Base-by-base conservation (phyloP, 345 rosid species). In the Bruguiera parviflora region DNA sequence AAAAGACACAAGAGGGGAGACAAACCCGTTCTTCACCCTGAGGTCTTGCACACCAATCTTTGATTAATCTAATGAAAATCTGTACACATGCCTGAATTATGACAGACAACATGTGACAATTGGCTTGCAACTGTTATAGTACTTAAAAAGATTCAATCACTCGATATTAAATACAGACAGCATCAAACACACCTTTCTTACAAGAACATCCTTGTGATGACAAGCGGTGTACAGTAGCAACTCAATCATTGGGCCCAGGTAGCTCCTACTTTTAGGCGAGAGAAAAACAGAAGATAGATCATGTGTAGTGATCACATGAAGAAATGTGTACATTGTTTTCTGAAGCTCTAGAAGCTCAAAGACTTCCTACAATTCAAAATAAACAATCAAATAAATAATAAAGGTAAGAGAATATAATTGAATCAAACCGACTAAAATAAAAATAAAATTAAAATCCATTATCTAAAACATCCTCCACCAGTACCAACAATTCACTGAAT, bases 261-360 rank as follows among this genome's bases (percentile, higher is more conserved):
- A 85, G 29, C 18, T 72, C 65, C 67, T 76, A 77, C 93, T 85
- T 77, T 81, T 89, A 55, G 90, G 80, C 20, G 91, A 85, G 71
- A 95, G 84, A 75, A 91, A 92, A 61, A 95, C 81, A 21, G 89
- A 89, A 56, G 97, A 89, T 37, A 95, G 91, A 81, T 83, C 85
- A 27, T 92, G 97, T 33, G 87, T 88, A 43, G 90, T 75, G 65
- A 95, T 92, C 75, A 85, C 99, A 72, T 91, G 87, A 69, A 95
- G 93, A 80, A 89, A 95, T 46, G 96, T 89, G 71, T 86, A 95
- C 19, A 90, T 53, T 10, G 87, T 85, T 84, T 84, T 87, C 77
- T 91, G 99, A 73, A 95, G 99, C 70, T 89, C 97, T 81, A 85
- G 89, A 71, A 87, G 51, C 76, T 95, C 99, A 58, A 96, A 87